A percentile compares a stretch with the other conserved stretches of the same genome.
Conservation (phyloP, 2,329 filamentous ascomycete species). For the Arthroderma sp. region DNA sequence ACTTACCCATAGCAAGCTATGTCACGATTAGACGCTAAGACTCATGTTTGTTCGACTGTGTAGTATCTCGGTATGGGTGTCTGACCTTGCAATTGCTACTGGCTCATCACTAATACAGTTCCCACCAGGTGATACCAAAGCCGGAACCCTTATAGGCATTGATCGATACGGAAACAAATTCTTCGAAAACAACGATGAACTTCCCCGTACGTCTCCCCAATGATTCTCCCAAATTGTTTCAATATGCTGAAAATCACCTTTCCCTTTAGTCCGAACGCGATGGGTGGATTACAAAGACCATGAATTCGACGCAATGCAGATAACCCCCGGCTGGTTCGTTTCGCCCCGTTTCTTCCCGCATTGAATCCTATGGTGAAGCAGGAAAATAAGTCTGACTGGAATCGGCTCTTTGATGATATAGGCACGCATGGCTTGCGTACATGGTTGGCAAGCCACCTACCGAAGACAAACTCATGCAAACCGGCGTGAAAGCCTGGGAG, state of each 20-base stretch:
- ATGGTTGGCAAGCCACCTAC: conserved; percentile 74
- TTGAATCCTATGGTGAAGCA: not conserved
- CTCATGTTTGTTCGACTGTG: not conserved
- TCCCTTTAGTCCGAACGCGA: conserved; percentile 63
- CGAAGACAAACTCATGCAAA: conserved; percentile 57
- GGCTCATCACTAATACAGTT: conserved; percentile 7
- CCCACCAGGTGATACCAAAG: conserved; percentile 80
- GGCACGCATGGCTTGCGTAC: conserved; percentile 97
- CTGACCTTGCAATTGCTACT: not conserved
- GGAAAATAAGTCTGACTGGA: conserved; percentile 3
- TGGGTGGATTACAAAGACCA: conserved; percentile 95
- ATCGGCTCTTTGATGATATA: conserved; percentile 15
- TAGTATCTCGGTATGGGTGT: conserved; percentile 31
- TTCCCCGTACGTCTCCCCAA: conserved; percentile 51
- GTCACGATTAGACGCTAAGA: not conserved
- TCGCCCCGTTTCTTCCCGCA: not conserved
- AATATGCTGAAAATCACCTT: not conserved
- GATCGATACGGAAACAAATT: conserved; percentile 96
- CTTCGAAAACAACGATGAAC: conserved; percentile 88
- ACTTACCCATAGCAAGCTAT: too few relatives aligned
- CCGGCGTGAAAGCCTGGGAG: conserved; percentile 62
- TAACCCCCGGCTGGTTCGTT: conserved; percentile 73
- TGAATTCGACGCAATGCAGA: conserved; percentile 51
- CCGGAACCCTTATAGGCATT: conserved; percentile 67
- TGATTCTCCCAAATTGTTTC: not conserved